These are phyloP conservation scores for Tarenaya hassleriana DNA, from an alignment of 345 rosid genomes.

Conservation along the genomic window DNA sequence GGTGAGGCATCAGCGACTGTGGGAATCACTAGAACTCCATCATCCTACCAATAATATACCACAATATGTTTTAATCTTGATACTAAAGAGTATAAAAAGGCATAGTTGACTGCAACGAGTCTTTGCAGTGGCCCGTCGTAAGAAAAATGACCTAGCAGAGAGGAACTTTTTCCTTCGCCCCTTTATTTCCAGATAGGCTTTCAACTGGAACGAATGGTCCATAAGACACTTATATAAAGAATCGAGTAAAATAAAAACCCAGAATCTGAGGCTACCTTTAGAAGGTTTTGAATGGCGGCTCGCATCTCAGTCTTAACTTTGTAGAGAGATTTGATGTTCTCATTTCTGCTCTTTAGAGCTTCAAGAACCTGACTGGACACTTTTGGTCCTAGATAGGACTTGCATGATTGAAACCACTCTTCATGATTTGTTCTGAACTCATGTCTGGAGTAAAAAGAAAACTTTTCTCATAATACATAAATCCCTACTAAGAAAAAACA, in stretches of 20 bases:
- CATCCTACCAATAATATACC: conserved; percentile 43
- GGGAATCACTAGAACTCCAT: conserved; percentile 74
- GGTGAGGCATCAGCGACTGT: conserved; percentile 65
- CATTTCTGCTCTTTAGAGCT: conserved; percentile 48
- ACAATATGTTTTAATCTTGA: conserved; percentile 7
- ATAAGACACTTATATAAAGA: neutral
- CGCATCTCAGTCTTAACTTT: conserved; percentile 78
- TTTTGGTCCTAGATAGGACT: conserved; percentile 62
- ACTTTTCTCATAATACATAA: neutral
- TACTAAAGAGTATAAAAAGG: neutral
- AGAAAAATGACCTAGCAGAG: too few species aligned
- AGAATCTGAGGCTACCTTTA: conserved; percentile 45
- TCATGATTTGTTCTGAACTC: conserved; percentile 84
- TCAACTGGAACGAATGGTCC: neutral
- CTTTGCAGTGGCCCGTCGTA: too few species aligned
- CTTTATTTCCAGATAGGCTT: too few species aligned
- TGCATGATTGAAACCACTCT: conserved; percentile 75
- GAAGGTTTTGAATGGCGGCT: conserved; percentile 58
- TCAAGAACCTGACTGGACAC: conserved; percentile 43
- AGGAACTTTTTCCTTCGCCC: neutral
- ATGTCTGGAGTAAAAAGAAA: conserved; percentile 45
- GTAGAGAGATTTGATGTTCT: conserved; percentile 51
- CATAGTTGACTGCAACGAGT: neutral
- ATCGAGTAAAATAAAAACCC: neutral
- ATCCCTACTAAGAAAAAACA: neutral